Evolutionary conservation across 768 basidiomycete species (phyloP).

Genomic region (Amyloporia xantha): DNA sequence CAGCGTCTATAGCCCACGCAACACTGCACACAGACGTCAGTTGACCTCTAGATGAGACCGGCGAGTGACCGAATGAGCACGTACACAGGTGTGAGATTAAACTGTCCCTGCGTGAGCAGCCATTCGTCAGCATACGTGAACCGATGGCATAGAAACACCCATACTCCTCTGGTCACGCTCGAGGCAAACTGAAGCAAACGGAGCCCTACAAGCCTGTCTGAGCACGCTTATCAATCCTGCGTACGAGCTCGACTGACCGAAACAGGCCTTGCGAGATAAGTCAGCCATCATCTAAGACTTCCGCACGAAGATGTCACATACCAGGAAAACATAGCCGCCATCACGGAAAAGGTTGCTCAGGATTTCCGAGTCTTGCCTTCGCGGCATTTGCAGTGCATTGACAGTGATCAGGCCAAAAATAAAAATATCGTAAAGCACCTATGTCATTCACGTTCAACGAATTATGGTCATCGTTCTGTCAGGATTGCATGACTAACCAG

Average conservation of each 20-base stretch:
- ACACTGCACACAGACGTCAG: background rate
- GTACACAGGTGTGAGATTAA: background rate
- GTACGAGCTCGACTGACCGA: background rate
- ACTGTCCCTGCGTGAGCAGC: background rate
- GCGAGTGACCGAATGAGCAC: background rate
- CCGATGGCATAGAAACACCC: background rate
- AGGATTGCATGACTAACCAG: too few relatives aligned
- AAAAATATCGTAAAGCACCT: background rate
- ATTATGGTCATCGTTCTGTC: too few relatives aligned
- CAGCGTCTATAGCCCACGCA: background rate
- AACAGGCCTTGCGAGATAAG: too few relatives aligned
- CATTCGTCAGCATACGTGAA: background rate
- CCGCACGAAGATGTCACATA: background rate
- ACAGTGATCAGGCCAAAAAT: background rate
- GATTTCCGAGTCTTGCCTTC: background rate
- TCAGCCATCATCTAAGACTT: background rate
- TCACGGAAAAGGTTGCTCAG: background rate
- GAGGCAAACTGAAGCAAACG: background rate
- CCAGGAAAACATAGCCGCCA: background rate
- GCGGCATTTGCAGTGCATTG: background rate
- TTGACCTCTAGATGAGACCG: background rate
- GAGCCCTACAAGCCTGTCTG: background rate
- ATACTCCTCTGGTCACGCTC: background rate
- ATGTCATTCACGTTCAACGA: too few relatives aligned
- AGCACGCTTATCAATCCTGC: background rate